Evolutionary conservation across 768 basidiomycete genomes (phyloP), one percentile per base, ranked within the genome.

Genomic region (Royoungia palumana): DNA sequence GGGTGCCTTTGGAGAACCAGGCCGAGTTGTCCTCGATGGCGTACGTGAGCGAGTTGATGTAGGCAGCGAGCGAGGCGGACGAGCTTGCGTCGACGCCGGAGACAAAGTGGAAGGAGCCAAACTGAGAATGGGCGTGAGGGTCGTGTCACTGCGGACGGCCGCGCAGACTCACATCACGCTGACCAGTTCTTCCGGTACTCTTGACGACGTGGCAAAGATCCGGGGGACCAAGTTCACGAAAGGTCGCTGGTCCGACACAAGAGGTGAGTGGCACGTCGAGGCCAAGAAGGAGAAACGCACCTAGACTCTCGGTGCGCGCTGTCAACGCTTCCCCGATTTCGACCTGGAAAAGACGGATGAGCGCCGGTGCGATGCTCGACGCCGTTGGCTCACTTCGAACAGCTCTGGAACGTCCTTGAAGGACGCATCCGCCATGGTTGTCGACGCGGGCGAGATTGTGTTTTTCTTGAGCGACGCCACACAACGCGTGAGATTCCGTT

Each of bases 61-160:
- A 99, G 11, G 96, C 95, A 5, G 96, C 96, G 24, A 99, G 78
- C 0, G 94, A 95, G 4, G 96, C 96, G 17, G 94, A 97, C 6
- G 95, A 96, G 16, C 94, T 97, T 2, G 95, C 93, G 68, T 99
- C 96, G 44, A 99, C 91, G n/a, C 96, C 95, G 0, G 96, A 99
- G 49, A 96, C 81, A 59, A 91, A 97, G 70, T 99, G 96, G 67
- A 97, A 98, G 30, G 95, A 97, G 34, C 93, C 92, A 50, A 92
- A 75, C 94, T 96, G 59, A 51, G 25, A 60, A 46, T 27, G 35
- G 43, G 30, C 8, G 32, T 50, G 17, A 35, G 41, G 25, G 30
- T 17, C 59, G 28, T 6, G 17, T 16, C 6, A 19, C 4, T 30
- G 41, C 36, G 44, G 37, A 47, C 27, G 38, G 25, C 41, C 51